Evolutionary conservation across 768 basidiomycete genomes (phyloP), one percentile per base, ranked within the genome.

Genomic region (Boletus tomentosulus): DNA sequence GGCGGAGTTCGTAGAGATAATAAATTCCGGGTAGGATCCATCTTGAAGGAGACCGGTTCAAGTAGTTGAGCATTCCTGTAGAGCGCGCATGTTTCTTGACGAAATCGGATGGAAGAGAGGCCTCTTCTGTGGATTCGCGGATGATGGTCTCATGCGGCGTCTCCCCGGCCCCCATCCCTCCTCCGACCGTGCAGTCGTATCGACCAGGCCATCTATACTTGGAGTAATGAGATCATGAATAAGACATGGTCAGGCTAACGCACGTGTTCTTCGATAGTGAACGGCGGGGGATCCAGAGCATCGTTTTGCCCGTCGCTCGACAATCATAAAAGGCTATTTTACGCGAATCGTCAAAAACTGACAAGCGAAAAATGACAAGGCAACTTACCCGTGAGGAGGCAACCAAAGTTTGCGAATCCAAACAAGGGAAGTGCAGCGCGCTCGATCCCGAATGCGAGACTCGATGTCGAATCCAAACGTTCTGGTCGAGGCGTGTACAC

Each of bases 11-110:
- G 48, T 73, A 78, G 34, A 75, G 69, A 53, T 75, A 74, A 57
- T 78, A 78, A 19, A 76, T 62, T 22, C 75, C 74, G 6, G 77
- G 77, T n/a, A 78, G 60, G 16, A 76, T 65, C 74, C 74, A 78
- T 38, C 67, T 67, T 16, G 69, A 62, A 7, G 74, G 74, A 0
- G 76, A 76, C 16, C 74, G 76, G 51, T 77, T 74, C 48, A 68
- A 69, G 60, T 66, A 78, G 22, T 72, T 69, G 19, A 78, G 60
- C 45, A 71, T 66, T 19, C 76, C 76, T 7, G 68, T 70, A 4
- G 71, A 61, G 11, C 68, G 68, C 25, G 66, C 64, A 53, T 65
- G 57, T 16, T 62, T 49, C 53, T 46, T 58, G 47, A 78, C 69
- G 55, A 73, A 75, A 45, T 67, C 65, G 9, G 59, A 53, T 46